These are phyloP conservation scores for Trametes pubescens DNA, from an alignment of 1,284 basidiomycete genomes.

Conservation along the genomic window DNA sequence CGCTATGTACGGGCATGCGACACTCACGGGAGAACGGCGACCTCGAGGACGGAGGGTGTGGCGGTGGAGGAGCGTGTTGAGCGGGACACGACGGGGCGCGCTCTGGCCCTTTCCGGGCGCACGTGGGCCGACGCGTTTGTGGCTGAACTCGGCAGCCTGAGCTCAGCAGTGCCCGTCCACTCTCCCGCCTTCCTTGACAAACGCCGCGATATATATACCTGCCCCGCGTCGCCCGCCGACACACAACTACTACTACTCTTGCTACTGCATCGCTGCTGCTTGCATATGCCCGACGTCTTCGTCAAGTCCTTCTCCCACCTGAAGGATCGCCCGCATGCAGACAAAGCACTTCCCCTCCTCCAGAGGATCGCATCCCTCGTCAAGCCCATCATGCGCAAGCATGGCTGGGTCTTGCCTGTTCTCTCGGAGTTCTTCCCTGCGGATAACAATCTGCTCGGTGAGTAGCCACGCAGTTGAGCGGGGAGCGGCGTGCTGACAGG, in stretches of 20 bases:
- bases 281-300: conserved; percentile 55
- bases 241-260: not conserved
- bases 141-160: conserved; percentile 17
- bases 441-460: conserved; percentile 76
- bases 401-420: conserved; percentile 81
- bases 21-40: not conserved
- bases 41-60: not conserved
- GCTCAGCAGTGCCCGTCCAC: not conserved
- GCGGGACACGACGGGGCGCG: conserved; percentile 24
- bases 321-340: conserved; percentile 65
- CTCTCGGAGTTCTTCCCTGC: conserved; percentile 89
- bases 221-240: conserved; percentile 2
- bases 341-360: conserved; percentile 69
- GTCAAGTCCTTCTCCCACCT: conserved; percentile 74
- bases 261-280: not conserved
- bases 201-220: conserved; percentile 14
- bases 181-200: not conserved
- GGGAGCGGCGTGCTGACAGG: conserved; percentile 4
- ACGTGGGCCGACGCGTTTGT: conserved; percentile 30
- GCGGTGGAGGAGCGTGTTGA: conserved; percentile 7
- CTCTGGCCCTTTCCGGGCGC: conserved; percentile 22
- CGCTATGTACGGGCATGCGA: not conserved
- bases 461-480: conserved; percentile 36
- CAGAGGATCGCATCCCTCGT: conserved; percentile 82
- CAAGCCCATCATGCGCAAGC: conserved; percentile 90